Base-by-base conservation (phyloP, 305 asterid genomes). In the Euphrasia arctica region DNA sequence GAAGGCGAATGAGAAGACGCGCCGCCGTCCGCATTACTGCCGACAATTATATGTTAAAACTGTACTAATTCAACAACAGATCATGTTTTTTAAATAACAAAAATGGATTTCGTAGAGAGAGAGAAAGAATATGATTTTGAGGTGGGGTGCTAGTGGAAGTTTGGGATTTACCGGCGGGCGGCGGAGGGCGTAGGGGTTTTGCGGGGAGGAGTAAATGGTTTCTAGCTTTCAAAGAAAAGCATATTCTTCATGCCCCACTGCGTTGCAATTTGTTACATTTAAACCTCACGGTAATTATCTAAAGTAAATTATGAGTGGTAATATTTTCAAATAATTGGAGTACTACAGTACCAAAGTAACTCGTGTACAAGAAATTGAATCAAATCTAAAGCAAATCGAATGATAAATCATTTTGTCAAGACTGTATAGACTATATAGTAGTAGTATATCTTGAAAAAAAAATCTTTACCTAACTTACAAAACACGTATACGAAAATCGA, bases 11-110 rank as follows among this genome's bases (percentile, higher is more conserved):
- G 71, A 75, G 78, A 52, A 71, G 57, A 25, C 72, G 70, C 59
- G 78, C 74, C 51, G 77, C 74, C 51, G 65, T 61, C 59, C 81
- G 81, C 87, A 82, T 82, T 76, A 32, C 78, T 69, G 67, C 68
- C 52, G 61, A 13, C 3, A 22, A 34, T 4, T 34, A 34, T 34
- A 34, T 34, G 41, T 5, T 34, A n/a, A 48, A 32, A 67, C n/a
- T 58, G 60, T 3, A 42, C 14, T 5, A 29, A 57, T 29, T 29
- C 64, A 32, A 65, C 32, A 12, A 52, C n/a, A 57, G 25, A 22
- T 59, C 51, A 28, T 36, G n/a, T 9, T 43, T 4, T 2, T 32
- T 48, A 34, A 34, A 4, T 34, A 0, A 34, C 41, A 34, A 5
- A 4, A 34, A 34, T 34, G 41, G 4, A 32, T 9, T 22, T 14